Percentiles rank a stretch among this genome's conserved stretches.
Conservation (phyloP, 2,329 filamentous ascomycete genomes). For the Zymoseptoria crescenta region DNA sequence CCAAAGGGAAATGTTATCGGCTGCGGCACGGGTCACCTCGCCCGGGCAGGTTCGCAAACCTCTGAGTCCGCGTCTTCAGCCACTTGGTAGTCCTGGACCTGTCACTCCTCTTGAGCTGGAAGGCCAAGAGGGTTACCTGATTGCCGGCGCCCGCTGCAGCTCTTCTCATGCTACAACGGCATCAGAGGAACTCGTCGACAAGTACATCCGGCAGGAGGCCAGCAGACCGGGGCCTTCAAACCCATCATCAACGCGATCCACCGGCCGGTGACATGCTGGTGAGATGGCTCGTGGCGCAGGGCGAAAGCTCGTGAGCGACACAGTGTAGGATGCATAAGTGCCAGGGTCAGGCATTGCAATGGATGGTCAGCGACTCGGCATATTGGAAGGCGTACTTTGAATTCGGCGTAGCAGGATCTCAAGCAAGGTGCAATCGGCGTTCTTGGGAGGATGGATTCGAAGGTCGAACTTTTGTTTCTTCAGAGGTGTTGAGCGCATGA, state of each 20-base stretch:
- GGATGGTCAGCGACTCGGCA: background rate
- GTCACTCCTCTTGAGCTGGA: conserved; percentile 48
- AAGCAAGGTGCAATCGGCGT: background rate
- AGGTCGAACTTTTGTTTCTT: background rate
- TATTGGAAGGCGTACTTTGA: background rate
- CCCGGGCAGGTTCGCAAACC: conserved; percentile 30
- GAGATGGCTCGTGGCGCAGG: background rate
- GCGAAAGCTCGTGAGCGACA: background rate
- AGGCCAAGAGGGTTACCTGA: conserved; percentile 36
- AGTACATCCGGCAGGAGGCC: conserved; percentile 40
- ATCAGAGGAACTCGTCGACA: conserved; percentile 39
- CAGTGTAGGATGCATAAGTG: background rate
- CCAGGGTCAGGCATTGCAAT: background rate
- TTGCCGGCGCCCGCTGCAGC: conserved; percentile 33
- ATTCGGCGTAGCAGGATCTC: background rate
- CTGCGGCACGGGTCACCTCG: conserved; percentile 17
- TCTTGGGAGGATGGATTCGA: background rate
- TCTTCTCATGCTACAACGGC: conserved; percentile 11
- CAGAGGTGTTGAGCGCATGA: background rate
- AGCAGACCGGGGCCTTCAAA: conserved; percentile 13
- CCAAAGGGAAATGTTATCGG: conserved; percentile 36
- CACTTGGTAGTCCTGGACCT: conserved; percentile 44
- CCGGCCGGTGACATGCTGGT: background rate
- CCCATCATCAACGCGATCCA: background rate
- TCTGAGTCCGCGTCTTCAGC: conserved; percentile 41